Base-by-base conservation (phyloP, 73 alveolate genomes). In the Blepharisma stoltei region DNA sequence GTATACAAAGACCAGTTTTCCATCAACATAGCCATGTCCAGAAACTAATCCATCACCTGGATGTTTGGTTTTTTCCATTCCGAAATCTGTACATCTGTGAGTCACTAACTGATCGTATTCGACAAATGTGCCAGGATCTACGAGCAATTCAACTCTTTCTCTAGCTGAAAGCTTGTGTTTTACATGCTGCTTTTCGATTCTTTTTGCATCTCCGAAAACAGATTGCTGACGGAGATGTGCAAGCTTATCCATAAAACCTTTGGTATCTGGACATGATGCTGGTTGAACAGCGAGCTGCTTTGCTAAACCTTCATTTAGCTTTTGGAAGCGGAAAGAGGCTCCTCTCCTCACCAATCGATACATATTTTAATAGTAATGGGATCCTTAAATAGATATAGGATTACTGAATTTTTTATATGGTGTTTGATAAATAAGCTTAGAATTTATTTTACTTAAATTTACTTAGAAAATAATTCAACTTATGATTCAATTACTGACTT, bases 31-130 rank as follows among this genome's bases (percentile, higher is more conserved):
- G 21, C 94, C 94, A 60, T 86, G 90, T 49, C 94, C 94, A 9
- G 94, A 77, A 45, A 86, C 83, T 11, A 86, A 87, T 49, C 94
- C 94, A 78, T 86, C 94, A 21, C 88, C 89, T 54, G 32, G 71
- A 50, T 67, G 60, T 80, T 82, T 79, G 54, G 76, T 80, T 55
- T 82, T 82, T 65, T 86, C 94, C 94, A 86, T 86, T 4, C 88
- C 90, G 83, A 86, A 86, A 76, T 86, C 88, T 21, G 44, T 48
- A 87, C 90, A 86, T 82, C 94, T 82, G 81, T 86, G 94, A 23
- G 86, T 83, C 47, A 86, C 93, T 45, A 47, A 81, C 78, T 67
- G 77, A 67, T 83, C 93, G 48, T 82, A 82, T 77, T 86, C 93
- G 0, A 69, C 83, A 67, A 86, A 86, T 6, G 84, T 65, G 66